These are phyloP conservation scores for Fusarium siculi DNA, from an alignment of 2,329 filamentous ascomycete species.

Conservation along the genomic window DNA sequence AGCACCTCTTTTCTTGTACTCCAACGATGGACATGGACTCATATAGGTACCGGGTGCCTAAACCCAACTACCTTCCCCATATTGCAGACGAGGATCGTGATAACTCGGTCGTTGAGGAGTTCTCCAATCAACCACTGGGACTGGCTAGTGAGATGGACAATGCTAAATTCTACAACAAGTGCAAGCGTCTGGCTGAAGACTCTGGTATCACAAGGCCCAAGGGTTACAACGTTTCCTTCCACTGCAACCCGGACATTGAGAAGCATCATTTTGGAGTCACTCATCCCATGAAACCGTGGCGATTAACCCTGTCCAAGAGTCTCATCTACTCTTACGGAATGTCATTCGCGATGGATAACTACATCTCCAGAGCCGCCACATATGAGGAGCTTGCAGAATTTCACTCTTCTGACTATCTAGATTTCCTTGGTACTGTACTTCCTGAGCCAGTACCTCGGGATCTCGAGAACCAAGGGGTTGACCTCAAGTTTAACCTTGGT, in stretches of 20 bases:
- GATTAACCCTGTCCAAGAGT: conserved; percentile 92
- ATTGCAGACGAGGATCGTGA: conserved; percentile 63
- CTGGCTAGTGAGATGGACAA: conserved; percentile 64
- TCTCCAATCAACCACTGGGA: conserved; percentile 59
- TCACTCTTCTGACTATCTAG: conserved; percentile 88
- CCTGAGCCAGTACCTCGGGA: conserved; percentile 73
- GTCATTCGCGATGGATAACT: conserved; percentile 96
- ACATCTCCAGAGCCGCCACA: conserved; percentile 83
- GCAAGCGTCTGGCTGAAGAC: conserved; percentile 65
- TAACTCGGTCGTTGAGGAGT: conserved; percentile 63
- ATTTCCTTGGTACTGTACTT: conserved; percentile 81
- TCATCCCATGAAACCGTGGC: conserved; percentile 99
- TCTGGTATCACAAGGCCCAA: conserved; percentile 82
- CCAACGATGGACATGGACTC: conserved; percentile 54
- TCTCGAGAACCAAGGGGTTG: conserved; percentile 70
- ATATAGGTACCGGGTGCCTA: conserved; percentile 65
- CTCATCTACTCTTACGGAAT: conserved; percentile 95
- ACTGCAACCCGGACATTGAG: conserved; percentile 94
- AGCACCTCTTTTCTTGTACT: conserved; percentile 3
- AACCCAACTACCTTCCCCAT: conserved; percentile 70
- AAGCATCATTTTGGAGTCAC: conserved; percentile 96
- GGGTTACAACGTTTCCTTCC: conserved; percentile 93
- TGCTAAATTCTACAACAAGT: conserved; percentile 66
- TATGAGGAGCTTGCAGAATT: conserved; percentile 89
- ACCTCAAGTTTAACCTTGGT: conserved; percentile 83